Base-by-base conservation (phyloP, 1,284 basidiomycete genomes). In the Cryptococcus hybrid region DNA sequence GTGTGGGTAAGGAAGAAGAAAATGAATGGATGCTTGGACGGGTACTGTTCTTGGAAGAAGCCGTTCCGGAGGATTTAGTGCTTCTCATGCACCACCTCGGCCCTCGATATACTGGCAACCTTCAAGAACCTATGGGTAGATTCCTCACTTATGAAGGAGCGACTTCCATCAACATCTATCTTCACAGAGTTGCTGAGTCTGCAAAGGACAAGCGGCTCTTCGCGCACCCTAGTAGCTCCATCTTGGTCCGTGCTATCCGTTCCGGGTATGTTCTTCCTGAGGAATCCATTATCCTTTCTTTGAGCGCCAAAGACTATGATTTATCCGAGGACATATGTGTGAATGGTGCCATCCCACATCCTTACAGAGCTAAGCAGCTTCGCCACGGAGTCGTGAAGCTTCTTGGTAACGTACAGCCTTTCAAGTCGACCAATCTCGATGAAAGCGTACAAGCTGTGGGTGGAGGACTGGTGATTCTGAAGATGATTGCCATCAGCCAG, bases 371-470 rank as follows among this genome's bases (percentile, higher is more conserved):
- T 0, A 52, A 57, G 7, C 71, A 73, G 44, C 51, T 74, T 7
- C 58, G 60, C 5, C 64, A 71, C 45, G 73, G 68, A 5, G 57
- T 67, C 6, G 73, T 70, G 24, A 60, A 69, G 47, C 74, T 84
- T 13, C 69, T 80, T 24, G 88, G 87, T 1, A 82, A 88, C 67
- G 82, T 89, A 2, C 80, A 86, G 58, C 74, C 85, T 1, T 83
- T 86, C 46, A 83, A 83, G 24, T 84, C 84, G 12, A 80, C 80
- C 30, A 83, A 86, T 52, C 74, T 95, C 40, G 92, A 96, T 74
- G 82, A 84, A 57, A 84, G 87, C 0, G 76, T 96, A 53, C 90
- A 89, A 86, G 86, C 85, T 64, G 84, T 92, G 48, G 93, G 92
- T 1, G 93, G 94, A 1, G 85, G 88, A 2, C 84, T 87, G 3